A percentile compares a stretch with the other conserved stretches of the same genome.
phyloP scores from a whole-genome alignment of 208 protist genomes.

The Leishmania tropica region DNA sequence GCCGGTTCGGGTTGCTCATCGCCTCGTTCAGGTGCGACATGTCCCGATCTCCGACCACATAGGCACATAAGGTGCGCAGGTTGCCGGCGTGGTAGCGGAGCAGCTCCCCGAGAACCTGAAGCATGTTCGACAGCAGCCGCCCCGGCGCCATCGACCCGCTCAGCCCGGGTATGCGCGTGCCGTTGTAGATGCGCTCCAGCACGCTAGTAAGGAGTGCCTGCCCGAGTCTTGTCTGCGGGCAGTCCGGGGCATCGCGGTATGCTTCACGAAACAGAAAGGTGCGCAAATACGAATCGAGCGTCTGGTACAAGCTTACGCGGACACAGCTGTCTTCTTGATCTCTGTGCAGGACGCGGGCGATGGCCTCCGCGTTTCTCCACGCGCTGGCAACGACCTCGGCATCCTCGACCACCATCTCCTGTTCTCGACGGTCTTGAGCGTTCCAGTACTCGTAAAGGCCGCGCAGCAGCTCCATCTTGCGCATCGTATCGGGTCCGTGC shows the following conservation, averaged over 20 bases:
- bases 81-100: conserved; percentile 71
- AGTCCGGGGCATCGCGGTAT: conserved; percentile 22
- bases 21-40: conserved; percentile 55
- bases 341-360: conserved; percentile 40
- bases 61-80: conserved; percentile 45
- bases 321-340: conserved; percentile 67
- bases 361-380: conserved; percentile 39
- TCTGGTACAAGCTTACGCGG: conserved; percentile 64
- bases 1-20: conserved; percentile 28
- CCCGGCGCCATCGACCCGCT: conserved; percentile 53
- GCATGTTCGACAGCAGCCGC: conserved; percentile 59
- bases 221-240: conserved; percentile 47
- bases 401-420: conserved; percentile 53
- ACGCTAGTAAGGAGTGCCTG: conserved; percentile 51
- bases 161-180: conserved; percentile 58
- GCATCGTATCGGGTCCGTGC: conserved; percentile 76
- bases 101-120: conserved; percentile 67
- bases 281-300: conserved; percentile 72
- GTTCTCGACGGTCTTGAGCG: conserved; percentile 70
- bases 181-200: conserved; percentile 83
- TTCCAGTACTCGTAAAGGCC: conserved; percentile 84
- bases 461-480: conserved; percentile 84
- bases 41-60: conserved; percentile 42
- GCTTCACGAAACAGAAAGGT: conserved; percentile 48
- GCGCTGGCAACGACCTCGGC: conserved; percentile 14